Base-by-base conservation (phyloP, 805 yeast genomes). In the Lipomyces starkeyi region DNA sequence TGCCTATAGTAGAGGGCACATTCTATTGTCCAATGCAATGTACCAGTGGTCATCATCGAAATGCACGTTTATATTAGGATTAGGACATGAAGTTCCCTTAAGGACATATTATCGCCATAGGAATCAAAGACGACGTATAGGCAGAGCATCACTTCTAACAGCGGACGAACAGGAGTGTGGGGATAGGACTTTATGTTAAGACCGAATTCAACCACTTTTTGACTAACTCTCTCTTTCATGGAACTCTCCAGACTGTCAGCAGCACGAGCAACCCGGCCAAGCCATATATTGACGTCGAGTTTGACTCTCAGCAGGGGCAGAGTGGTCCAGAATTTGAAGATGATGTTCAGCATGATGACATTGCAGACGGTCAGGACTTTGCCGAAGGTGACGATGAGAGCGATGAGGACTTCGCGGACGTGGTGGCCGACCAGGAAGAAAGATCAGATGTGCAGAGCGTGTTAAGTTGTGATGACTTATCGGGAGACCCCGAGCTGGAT, bases 371-470 rank as follows among this genome's bases (percentile, higher is more conserved):
- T 47, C 53, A 47, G 53, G 3, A 47, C 53, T 8, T 8, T 8
- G 53, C 2, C 53, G 53, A 47, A 13, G 27, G 1, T 25, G 53
- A 47, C 53, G 53, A 47, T 3, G 53, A 8, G 53, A 8, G 4
- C 11, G 53, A 47, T 47, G 53, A 47, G 53, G 53, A 47, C 53
- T 47, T 47, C 17, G 53, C 53, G 53, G 53, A 47, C 53, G 53
- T 47, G 1, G 17, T 47, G 53, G 22, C 53, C 53, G 53, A 47
- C 53, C 22, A 47, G 53, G 53, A 47, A 47, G 53, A 47, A 4
- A 9, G 53, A 9, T 20, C 53, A 9, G 53, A 47, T 47, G 53
- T 8, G 53, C 53, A 47, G 53, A 47, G 53, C 53, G 53, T 47
- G 11, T 47, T 47, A 1, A 47, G 53, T 13, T 3, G 11, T 47